Evolutionary conservation across 331 rosid genomes (phyloP).

Genomic region (Pyrus hybrid): DNA sequence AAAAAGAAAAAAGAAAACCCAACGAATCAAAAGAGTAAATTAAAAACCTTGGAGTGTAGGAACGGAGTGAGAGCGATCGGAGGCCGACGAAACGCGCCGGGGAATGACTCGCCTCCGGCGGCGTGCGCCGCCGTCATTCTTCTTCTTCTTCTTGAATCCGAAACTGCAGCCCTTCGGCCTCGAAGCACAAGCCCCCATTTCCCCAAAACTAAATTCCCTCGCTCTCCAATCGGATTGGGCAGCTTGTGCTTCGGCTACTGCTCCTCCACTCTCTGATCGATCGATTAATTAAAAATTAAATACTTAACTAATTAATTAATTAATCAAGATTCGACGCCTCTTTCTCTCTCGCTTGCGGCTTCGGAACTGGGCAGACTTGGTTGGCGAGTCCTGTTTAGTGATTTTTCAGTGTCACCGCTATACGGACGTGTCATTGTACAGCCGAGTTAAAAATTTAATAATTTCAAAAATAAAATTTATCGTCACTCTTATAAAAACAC

Average conservation of each 20-base stretch:
- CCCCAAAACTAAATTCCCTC: background rate
- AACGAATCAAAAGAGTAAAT: background rate
- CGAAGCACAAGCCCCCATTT: slow-evolving; percentile 77
- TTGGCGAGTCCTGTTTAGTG: too few relatives aligned
- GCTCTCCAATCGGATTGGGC: background rate
- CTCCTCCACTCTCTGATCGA: background rate
- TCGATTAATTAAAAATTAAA: background rate
- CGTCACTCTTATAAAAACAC: too few relatives aligned
- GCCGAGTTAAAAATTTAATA: too few relatives aligned
- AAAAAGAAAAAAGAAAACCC: background rate
- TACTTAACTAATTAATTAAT: too few relatives aligned
- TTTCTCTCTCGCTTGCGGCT: background rate
- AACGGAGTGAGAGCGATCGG: slow-evolving; percentile 22
- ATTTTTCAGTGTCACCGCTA: too few relatives aligned
- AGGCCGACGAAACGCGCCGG: slow-evolving; percentile 49
- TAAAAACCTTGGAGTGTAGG: slow-evolving; percentile 43
- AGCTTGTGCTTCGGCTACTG: background rate
- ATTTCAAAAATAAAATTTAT: too few relatives aligned
- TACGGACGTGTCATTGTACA: background rate
- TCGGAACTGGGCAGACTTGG: background rate
- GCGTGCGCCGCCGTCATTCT: slow-evolving; percentile 25
- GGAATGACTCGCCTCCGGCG: slow-evolving; percentile 40
- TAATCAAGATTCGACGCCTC: background rate
- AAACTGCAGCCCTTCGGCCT: slow-evolving; percentile 42
- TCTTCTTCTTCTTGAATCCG: slow-evolving; percentile 28